A percentile compares a stretch with the other conserved stretches of the same genome.
Evolutionary conservation across 192 early-diverging fungal genomes (phyloP).

Genomic region (Backusella westeae): DNA sequence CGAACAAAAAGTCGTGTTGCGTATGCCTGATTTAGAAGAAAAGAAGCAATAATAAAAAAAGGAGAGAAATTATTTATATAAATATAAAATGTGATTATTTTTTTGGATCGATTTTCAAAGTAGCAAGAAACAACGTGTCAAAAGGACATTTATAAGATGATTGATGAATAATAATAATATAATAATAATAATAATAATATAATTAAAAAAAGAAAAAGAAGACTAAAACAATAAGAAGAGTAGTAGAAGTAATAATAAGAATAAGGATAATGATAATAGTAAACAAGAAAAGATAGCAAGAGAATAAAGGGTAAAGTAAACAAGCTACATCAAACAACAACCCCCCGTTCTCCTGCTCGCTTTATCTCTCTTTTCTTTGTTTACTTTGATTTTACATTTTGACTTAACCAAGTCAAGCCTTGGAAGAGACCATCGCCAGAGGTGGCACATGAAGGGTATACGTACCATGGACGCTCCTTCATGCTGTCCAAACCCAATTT

Average conservation of each 20-base stretch:
- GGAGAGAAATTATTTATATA: not conserved
- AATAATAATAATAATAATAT: not conserved
- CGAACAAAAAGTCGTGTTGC: constrained; percentile 65
- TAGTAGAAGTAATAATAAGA: not conserved
- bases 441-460: constrained; percentile 80
- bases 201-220: not conserved
- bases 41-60: constrained; percentile 4
- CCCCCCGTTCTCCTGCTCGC: no score
- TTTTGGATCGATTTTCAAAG: not conserved
- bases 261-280: not conserved
- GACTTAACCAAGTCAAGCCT: constrained; percentile 81
- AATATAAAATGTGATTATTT: not conserved
- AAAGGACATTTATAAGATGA: not conserved
- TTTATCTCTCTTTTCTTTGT: not conserved
- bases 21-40: constrained; percentile 74
- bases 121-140: not conserved
- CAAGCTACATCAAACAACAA: no score
- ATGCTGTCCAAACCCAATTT: constrained; percentile 80
- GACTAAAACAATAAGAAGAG: not conserved
- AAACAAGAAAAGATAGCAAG: not conserved
- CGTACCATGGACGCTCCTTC: constrained; percentile 89
- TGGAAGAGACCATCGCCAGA: constrained; percentile 81
- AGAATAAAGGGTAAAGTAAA: no score
- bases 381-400: constrained; percentile 55
- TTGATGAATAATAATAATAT: not conserved